A percentile compares a stretch with the other conserved stretches of the same genome.
Evolutionary conservation across 2,329 filamentous ascomycete genomes (phyloP).

Genomic region (Monosporascus sp.): DNA sequence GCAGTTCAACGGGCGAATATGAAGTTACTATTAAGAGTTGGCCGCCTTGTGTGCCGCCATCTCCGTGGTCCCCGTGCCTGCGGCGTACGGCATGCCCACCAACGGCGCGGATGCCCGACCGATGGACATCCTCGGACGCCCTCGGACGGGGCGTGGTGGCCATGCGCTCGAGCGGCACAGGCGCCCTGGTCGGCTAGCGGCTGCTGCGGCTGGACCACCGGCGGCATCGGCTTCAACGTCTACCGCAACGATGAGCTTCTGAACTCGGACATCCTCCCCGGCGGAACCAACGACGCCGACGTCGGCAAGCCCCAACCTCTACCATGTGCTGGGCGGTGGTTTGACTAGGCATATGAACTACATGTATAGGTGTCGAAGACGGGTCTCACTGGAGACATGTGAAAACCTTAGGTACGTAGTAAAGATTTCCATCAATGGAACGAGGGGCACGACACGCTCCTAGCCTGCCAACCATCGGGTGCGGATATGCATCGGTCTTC

Average conservation of each 20-base stretch:
- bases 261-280: background rate
- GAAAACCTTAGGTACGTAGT: too few species aligned
- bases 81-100: background rate
- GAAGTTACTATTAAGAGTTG: too few species aligned
- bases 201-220: background rate
- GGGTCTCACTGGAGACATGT: too few species aligned
- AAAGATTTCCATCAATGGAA: too few species aligned
- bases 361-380: too few species aligned
- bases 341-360: too few species aligned
- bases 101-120: background rate
- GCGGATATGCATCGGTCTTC: too few species aligned
- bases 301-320: background rate
- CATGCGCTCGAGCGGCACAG: background rate
- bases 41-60: too few species aligned
- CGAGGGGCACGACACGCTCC: too few species aligned
- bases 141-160: background rate
- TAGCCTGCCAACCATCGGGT: too few species aligned
- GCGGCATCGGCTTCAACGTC: background rate
- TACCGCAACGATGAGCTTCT: background rate
- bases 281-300: background rate
- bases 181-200: background rate
- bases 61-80: background rate
- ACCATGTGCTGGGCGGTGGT: background rate
- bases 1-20: too few species aligned
- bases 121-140: background rate